Evolutionary conservation across 192 early-diverging fungal genomes (phyloP), one percentile per base, ranked within the genome.

Genomic region (Podila epicladia): DNA sequence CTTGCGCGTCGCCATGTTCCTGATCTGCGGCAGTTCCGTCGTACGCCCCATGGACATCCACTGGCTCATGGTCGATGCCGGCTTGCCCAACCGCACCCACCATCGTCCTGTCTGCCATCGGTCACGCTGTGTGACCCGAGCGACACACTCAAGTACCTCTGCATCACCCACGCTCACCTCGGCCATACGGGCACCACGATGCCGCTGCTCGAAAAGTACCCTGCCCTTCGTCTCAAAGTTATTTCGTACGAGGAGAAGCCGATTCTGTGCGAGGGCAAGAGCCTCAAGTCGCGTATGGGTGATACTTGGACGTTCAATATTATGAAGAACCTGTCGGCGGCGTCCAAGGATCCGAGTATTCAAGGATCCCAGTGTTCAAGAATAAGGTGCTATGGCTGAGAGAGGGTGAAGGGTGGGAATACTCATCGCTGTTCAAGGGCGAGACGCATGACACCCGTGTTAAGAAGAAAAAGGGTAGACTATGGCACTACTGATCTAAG

Each of bases 141-240:
- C 49, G 75, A 79, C 58, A 58, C 61, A 1, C 68, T 84, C 24
- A 72, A 73, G 2, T 84, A 72, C 60, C 63, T 84, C 28, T 79
- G 69, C 22, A 69, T 84, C 65, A 84, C 83, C 0, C 83, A 84
- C 31, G 72, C 32, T 17, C 83, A 84, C 41, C 41, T 79, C 48
- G 83, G 75, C 58, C 76, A 84, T 49, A 84, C 83, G 4, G 83
- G 72, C 15, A 72, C 76, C 19, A 24, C 67, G 4, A 53, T 72
- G 12, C 65, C 57, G 4, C 58, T 84, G 57, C 57, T 84, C 31
- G 64, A 74, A 37, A 79, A 78, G 51, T 80, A 84, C 65, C 62
- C 71, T 9, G 53, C 62, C 5, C 20, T 66, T 28, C 79, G 29
- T 29, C 29, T 3, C 29, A 29, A 80, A 58, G 63, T 68, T 24